Evolutionary conservation across 148 eudicot species (phyloP).

Genomic region (Rhododendron ovatum): DNA sequence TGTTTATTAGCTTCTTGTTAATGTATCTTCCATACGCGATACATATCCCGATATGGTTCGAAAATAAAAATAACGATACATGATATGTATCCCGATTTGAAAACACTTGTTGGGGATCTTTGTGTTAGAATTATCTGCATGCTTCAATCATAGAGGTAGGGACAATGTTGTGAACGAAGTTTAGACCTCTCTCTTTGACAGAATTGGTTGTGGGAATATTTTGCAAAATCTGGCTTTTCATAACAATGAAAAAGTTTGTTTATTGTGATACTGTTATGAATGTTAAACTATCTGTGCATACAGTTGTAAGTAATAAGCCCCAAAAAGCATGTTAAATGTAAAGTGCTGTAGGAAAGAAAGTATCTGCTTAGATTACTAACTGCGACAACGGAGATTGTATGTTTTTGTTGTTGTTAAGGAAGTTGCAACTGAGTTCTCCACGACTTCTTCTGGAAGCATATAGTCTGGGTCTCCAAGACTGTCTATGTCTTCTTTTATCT

Average conservation of each 20-base stretch:
- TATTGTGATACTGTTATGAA: neutral
- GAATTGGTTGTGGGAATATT: neutral
- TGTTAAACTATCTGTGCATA: neutral
- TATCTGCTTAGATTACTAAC: neutral
- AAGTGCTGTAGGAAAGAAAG: neutral
- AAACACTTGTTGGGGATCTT: neutral
- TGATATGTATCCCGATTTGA: neutral
- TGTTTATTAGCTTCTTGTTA: neutral
- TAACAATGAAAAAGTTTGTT: neutral
- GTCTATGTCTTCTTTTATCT: slow-evolving; percentile 56
- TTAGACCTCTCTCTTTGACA: neutral
- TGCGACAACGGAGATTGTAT: slow-evolving; percentile 44
- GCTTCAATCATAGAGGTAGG: neutral
- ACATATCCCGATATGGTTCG: neutral
- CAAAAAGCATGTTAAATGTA: neutral
- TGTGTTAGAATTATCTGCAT: neutral
- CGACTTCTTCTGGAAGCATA: slow-evolving; percentile 26
- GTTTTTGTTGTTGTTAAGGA: slow-evolving; percentile 20
- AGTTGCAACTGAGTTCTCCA: slow-evolving; percentile 22
- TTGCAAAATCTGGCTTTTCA: neutral
- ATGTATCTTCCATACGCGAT: neutral
- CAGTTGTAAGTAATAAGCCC: neutral
- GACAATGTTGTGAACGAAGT: neutral
- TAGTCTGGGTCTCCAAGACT: slow-evolving; percentile 58
- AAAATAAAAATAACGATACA: neutral